Evolutionary conservation across 192 early-diverging fungal genomes (phyloP).

Genomic region (Umbelopsis ramanniana): DNA sequence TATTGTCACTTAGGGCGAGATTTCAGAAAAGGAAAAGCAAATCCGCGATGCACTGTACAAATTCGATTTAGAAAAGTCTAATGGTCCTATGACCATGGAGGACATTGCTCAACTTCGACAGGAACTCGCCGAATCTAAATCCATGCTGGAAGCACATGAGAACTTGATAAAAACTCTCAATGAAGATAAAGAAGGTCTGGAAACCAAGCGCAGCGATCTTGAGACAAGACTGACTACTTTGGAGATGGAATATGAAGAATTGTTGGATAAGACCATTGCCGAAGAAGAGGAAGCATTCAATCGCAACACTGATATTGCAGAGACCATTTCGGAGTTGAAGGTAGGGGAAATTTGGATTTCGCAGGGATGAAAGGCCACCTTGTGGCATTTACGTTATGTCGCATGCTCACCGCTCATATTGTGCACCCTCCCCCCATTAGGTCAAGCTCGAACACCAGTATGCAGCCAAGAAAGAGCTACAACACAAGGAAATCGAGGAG

Average conservation of each 20-base stretch:
- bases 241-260: slow-evolving; percentile 84
- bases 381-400: not conserved
- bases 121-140: slow-evolving; percentile 75
- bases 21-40: slow-evolving; percentile 80
- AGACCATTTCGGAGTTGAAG: slow-evolving; percentile 87
- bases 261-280: slow-evolving; percentile 76
- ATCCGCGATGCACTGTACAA: slow-evolving; percentile 76
- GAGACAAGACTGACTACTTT: slow-evolving; percentile 69
- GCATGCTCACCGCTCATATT: not conserved
- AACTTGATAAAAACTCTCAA: slow-evolving; percentile 66
- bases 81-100: slow-evolving; percentile 55
- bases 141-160: slow-evolving; percentile 66
- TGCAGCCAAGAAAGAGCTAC: slow-evolving; percentile 75
- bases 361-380: too few relatives aligned
- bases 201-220: slow-evolving; percentile 68
- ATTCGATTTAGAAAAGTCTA: slow-evolving; percentile 55
- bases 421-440: slow-evolving; percentile 22
- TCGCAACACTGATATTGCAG: slow-evolving; percentile 61
- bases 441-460: slow-evolving; percentile 88
- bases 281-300: slow-evolving; percentile 68
- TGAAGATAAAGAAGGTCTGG: slow-evolving; percentile 63
- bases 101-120: slow-evolving; percentile 72
- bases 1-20: slow-evolving; percentile 44
- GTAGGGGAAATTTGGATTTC: slow-evolving; percentile 37
- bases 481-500: slow-evolving; percentile 78